Evolutionary conservation across 352 stramenopile genomes (phyloP), one percentile per base, ranked within the genome.

Genomic region (Pythium sp.): DNA sequence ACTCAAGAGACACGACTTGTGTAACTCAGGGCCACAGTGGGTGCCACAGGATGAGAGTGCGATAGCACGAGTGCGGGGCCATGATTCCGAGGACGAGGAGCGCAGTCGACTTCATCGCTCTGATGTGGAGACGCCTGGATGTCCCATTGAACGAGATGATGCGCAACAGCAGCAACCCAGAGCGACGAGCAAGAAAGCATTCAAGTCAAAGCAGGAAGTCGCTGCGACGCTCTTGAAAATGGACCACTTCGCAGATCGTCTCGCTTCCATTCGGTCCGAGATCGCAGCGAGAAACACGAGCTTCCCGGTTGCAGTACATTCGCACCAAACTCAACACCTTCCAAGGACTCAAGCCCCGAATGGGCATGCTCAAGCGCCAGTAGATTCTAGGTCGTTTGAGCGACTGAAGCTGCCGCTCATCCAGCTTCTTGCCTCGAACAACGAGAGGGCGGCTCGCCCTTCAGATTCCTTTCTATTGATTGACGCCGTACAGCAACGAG

Each of bases 221-320:
- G 64, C 57, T 9, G 62, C 64, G 34, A 77, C 71, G 58, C 68
- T 79, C 15, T 64, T 68, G 53, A 84, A 81, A 58, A 80, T 86
- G 55, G 72, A 86, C 56, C 72, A 58, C 14, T 85, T 91, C 61
- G 68, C 75, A 20, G 72, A 75, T 20, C 76, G 76, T n/a, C 62
- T 89, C 34, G 65, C 75, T 8, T 72, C 57, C 8, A 89, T 91
- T 63, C 78, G 77, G 9, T 67, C 60, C 11, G 66, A 75, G 41
- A 61, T 91, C 3, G 73, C 72, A 24, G 72, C 67, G 9, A 58
- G 61, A 24, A 63, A 49, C 15, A 26, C 47, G 20, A 62, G 20
- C 20, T 47, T 49, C 28, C 55, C 55, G 3, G 55, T 5, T 12
- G 24, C 18, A 38, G 4, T 32, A 4, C 30, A 58, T 47, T 34